Conservation (phyloP, 495 filamentous ascomycete genomes). For the Podospora anserina region DNA sequence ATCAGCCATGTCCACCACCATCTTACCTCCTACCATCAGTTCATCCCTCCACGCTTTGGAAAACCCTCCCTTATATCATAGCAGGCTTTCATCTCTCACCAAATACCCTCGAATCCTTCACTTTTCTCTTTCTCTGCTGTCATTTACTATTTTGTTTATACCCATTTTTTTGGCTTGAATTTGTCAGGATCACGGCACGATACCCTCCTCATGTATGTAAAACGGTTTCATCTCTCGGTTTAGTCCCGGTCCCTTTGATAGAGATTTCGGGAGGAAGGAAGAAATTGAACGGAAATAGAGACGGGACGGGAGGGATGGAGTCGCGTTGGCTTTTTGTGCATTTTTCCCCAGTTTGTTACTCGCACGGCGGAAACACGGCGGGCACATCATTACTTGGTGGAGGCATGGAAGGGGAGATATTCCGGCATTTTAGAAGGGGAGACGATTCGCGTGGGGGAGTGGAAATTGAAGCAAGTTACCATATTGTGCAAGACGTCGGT, state of each 20-base stretch:
- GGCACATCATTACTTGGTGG: background rate
- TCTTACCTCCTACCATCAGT: background rate
- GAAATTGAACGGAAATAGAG: background rate
- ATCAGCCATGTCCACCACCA: slow-evolving; percentile 6
- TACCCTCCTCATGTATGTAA: background rate
- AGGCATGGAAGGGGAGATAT: background rate
- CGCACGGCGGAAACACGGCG: background rate
- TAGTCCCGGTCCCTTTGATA: background rate
- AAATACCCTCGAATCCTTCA: background rate
- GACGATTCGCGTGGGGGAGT: background rate
- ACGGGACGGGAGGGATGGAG: background rate
- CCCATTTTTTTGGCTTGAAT: background rate
- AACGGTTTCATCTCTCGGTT: background rate
- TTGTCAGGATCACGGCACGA: background rate
- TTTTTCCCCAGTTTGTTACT: background rate
- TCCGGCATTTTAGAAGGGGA: background rate
- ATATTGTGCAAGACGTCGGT: too few species aligned
- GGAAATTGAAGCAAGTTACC: too few species aligned
- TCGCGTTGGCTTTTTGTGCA: background rate
- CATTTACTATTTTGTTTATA: background rate
- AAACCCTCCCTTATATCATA: too few species aligned
- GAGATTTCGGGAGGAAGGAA: background rate
- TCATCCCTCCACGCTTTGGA: background rate
- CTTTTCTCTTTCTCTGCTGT: background rate
- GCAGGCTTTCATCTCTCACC: background rate